phyloP scores from a whole-genome alignment of 2,329 filamentous ascomycete genomes.

The Coniochaeta sp. region DNA sequence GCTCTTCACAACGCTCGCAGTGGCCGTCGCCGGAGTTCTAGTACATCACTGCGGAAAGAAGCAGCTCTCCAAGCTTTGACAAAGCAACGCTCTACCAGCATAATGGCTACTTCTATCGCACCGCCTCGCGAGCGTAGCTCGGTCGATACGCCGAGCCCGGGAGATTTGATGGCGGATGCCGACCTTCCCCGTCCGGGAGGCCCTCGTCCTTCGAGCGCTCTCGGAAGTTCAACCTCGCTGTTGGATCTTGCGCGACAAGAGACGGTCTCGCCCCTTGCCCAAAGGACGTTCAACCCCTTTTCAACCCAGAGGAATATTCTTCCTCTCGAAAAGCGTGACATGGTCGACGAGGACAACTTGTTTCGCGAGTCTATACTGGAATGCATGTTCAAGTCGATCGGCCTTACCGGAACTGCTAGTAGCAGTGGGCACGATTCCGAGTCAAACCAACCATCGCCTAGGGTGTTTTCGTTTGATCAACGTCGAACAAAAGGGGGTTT shows the following conservation, averaged over 20 bases:
- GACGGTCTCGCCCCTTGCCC: constrained; percentile 37
- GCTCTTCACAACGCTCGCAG: constrained; percentile 77
- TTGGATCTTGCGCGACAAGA: constrained; percentile 25
- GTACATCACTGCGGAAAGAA: constrained; percentile 70
- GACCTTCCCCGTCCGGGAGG: constrained; percentile 59
- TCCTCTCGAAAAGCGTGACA: constrained; percentile 65
- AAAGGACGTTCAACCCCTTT: constrained; percentile 49
- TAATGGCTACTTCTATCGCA: constrained; percentile 31
- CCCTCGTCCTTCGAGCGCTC: constrained; percentile 24
- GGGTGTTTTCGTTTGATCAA: constrained; percentile 76
- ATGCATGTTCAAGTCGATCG: constrained; percentile 92
- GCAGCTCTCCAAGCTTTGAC: constrained; percentile 63
- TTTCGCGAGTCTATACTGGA: constrained; percentile 88
- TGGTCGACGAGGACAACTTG: constrained; percentile 77
- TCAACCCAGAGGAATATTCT: constrained; percentile 41
- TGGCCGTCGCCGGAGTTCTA: constrained; percentile 63
- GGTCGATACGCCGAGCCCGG: constrained; percentile 53
- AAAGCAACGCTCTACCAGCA: constrained; percentile 36
- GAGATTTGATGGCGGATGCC: constrained; percentile 74
- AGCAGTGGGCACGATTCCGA: constrained; percentile 59
- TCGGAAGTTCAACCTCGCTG: constrained; percentile 17
- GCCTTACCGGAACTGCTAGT: constrained; percentile 54
- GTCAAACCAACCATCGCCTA: constrained; percentile 80
- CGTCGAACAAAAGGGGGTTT: constrained; percentile 73
- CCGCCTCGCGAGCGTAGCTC: constrained; percentile 32